Evolutionary conservation across 129 eudicot species (phyloP).

Genomic region (Dittrichia graveolens): DNA sequence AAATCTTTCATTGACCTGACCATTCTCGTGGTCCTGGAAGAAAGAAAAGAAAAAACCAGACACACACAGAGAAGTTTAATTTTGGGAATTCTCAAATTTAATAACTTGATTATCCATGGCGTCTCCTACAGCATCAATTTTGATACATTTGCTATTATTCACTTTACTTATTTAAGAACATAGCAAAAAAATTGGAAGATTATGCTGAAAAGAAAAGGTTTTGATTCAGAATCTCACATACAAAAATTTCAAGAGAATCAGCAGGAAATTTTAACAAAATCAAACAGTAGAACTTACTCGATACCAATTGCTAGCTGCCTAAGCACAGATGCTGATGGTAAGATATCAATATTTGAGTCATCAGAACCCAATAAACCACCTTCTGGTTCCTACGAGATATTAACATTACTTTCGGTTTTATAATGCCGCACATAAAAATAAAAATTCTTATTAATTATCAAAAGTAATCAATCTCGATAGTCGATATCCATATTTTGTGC

Average conservation of each 20-base stretch:
- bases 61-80: not conserved
- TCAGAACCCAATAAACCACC: constrained; percentile 37
- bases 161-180: not conserved
- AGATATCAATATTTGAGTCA: constrained; percentile 48
- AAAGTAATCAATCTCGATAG: not conserved
- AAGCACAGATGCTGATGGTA: constrained; percentile 62
- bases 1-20: constrained; percentile 73
- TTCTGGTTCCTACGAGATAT: constrained; percentile 56
- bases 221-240: not conserved
- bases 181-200: not conserved
- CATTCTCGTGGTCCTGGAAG: constrained; percentile 65
- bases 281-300: constrained; percentile 63
- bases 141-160: constrained; percentile 2
- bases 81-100: not conserved
- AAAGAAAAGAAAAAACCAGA: not conserved
- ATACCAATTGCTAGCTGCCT: constrained; percentile 78
- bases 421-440: not conserved
- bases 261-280: constrained; percentile 12
- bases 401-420: constrained; percentile 18
- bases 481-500: not conserved
- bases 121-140: not conserved
- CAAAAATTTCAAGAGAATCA: constrained; percentile 10
- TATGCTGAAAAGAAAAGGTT: not conserved
- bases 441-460: not conserved
- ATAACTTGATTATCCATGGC: not conserved